A percentile compares a stretch with the other conserved stretches of the same genome.
phyloP scores from a whole-genome alignment of 305 asterid species.

The Rubia balearica region DNA sequence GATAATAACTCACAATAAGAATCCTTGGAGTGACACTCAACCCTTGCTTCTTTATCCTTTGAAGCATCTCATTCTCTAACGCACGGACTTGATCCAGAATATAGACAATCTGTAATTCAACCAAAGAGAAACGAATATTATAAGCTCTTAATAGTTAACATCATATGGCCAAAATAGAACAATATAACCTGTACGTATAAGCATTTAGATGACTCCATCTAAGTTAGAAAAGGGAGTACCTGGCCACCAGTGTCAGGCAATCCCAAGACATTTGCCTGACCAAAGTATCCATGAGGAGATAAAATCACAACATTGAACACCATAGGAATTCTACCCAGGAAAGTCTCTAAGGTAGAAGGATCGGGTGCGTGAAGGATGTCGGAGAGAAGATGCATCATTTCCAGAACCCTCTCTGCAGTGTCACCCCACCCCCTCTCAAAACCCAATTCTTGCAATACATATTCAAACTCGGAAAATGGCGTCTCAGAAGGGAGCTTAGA shows the following conservation, averaged over 20 bases:
- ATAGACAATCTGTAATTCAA: slow-evolving; percentile 59
- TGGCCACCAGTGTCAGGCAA: slow-evolving; percentile 99
- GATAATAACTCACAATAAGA: slow-evolving; percentile 47
- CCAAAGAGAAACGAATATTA: slow-evolving; percentile 2
- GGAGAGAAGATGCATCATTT: slow-evolving; percentile 84
- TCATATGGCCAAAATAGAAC: neutral
- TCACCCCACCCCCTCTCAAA: slow-evolving; percentile 99
- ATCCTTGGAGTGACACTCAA: slow-evolving; percentile 65
- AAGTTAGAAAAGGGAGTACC: slow-evolving; percentile 35
- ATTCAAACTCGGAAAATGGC: slow-evolving; percentile 75
- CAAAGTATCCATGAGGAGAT: slow-evolving; percentile 91
- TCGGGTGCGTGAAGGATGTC: slow-evolving; percentile 98
- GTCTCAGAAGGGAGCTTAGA: slow-evolving; percentile 59
- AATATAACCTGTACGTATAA: neutral
- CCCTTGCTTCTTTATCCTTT: slow-evolving; percentile 82
- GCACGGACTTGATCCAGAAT: slow-evolving; percentile 99
- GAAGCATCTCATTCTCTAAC: slow-evolving; percentile 85
- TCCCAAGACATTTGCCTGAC: slow-evolving; percentile 97
- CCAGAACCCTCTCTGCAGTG: slow-evolving; percentile 62
- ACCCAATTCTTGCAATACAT: slow-evolving; percentile 87
- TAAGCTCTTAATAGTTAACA: neutral
- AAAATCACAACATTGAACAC: slow-evolving; percentile 87
- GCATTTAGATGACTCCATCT: neutral
- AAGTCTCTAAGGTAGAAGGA: slow-evolving; percentile 70
- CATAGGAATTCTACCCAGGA: slow-evolving; percentile 95